Conservation (phyloP, 345 rosid genomes). For the Fremontodendron californicum region DNA sequence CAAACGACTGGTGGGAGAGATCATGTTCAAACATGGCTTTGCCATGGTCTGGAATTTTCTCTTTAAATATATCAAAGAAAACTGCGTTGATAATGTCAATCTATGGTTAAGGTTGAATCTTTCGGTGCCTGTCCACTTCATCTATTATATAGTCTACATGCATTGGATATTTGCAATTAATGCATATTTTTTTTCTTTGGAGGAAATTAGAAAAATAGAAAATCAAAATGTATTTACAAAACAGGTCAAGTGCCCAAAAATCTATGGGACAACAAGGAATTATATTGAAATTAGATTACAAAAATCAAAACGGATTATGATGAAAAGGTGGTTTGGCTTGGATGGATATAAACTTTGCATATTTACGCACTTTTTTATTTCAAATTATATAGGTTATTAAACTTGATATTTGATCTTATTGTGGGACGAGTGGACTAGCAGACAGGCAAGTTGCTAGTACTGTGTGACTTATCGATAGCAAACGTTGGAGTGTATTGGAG, state of each 20-base stretch:
- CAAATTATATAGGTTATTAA: too few relatives aligned
- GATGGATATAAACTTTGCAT: not conserved
- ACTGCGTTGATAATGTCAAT: not conserved
- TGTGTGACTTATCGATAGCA: too few relatives aligned
- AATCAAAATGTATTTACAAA: not conserved
- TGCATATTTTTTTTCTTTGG: not conserved
- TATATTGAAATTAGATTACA: too few relatives aligned
- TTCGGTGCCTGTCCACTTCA: conserved; percentile 34
- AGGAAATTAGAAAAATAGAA: not conserved
- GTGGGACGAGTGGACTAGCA: too few relatives aligned
- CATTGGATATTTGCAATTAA: not conserved
- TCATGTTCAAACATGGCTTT: not conserved
- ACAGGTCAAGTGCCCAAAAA: not conserved
- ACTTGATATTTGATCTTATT: too few relatives aligned
- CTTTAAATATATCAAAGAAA: not conserved
- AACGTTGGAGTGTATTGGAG: too few relatives aligned
- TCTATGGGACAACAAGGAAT: not conserved
- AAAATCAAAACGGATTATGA: not conserved
- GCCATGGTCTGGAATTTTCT: conserved; percentile 23
- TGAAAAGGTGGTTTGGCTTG: not conserved
- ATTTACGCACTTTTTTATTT: too few relatives aligned
- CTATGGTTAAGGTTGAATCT: conserved; percentile 36
- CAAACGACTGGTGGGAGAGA: conserved; percentile 7
- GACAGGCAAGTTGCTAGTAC: too few relatives aligned
- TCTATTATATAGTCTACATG: conserved; percentile 12